These are phyloP conservation scores for Leptomonas seymouri DNA, from an alignment of 208 protist species.

Conservation along the genomic window DNA sequence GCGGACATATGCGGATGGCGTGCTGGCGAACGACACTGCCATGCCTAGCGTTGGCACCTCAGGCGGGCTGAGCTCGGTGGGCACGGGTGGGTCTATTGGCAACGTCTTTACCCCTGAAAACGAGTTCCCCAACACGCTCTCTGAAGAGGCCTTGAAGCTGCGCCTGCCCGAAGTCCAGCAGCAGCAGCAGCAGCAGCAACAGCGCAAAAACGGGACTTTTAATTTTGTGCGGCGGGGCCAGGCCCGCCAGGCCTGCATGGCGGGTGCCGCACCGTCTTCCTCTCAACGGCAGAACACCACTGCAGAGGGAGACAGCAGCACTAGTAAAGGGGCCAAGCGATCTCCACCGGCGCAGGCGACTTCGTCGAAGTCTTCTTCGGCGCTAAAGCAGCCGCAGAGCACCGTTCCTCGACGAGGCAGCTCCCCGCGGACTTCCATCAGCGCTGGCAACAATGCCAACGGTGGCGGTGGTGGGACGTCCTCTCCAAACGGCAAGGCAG, in stretches of 20 bases:
- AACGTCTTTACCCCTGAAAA: slow-evolving; percentile 73
- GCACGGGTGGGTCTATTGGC: slow-evolving; percentile 3
- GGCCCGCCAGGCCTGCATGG: slow-evolving; percentile 28
- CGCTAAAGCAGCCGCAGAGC: background rate
- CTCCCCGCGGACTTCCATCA: background rate
- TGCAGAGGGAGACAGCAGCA: background rate
- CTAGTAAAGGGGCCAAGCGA: background rate
- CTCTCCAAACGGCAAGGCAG: background rate
- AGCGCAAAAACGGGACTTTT: slow-evolving; percentile 36
- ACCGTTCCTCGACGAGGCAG: background rate
- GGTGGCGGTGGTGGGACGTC: background rate
- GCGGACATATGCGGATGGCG: slow-evolving; percentile 70
- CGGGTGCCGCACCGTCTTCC: background rate
- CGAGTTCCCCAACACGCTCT: slow-evolving; percentile 78
- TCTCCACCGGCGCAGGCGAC: background rate
- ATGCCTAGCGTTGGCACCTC: slow-evolving; percentile 7
- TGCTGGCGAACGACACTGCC: slow-evolving; percentile 28
- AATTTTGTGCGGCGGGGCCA: slow-evolving; percentile 56
- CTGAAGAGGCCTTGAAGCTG: slow-evolving; percentile 51
- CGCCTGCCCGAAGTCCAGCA: slow-evolving; percentile 17
- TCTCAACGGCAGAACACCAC: background rate
- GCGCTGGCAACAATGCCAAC: background rate
- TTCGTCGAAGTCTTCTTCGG: background rate
- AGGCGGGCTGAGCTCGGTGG: slow-evolving; percentile 2
- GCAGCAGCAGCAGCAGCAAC: slow-evolving; percentile 26